Conservation (phyloP, 805 yeast species). For the Candida vartiovaarae region DNA sequence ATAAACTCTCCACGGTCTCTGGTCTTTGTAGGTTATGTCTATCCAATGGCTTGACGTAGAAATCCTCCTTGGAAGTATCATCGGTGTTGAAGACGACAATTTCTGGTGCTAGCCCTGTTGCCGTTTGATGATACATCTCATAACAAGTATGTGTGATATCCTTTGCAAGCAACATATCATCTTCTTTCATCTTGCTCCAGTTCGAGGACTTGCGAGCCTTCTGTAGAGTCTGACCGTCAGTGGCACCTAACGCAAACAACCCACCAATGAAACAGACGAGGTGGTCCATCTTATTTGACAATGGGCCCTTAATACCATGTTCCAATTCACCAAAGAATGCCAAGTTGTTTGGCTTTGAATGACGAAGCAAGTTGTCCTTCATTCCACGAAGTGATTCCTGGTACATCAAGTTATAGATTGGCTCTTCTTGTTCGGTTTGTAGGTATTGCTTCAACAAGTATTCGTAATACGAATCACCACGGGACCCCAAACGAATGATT, state of each 20-base stretch:
- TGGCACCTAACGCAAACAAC: constrained; percentile 80
- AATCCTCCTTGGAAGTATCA: constrained; percentile 40
- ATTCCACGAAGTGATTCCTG: constrained; percentile 73
- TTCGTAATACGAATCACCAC: constrained; percentile 93
- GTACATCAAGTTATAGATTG: constrained; percentile 65
- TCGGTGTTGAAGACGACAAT: constrained; percentile 76
- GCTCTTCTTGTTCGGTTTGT: constrained; percentile 59
- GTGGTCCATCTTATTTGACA: constrained; percentile 83
- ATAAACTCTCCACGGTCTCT: constrained; percentile 86
- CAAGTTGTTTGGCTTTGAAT: constrained; percentile 55
- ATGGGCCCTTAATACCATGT: constrained; percentile 51
- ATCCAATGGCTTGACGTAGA: constrained; percentile 62
- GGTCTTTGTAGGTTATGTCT: constrained; percentile 87
- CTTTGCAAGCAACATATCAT: constrained; percentile 62
- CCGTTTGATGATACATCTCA: constrained; percentile 67
- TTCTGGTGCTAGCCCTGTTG: constrained; percentile 82
- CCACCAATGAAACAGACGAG: constrained; percentile 91
- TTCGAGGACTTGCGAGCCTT: constrained; percentile 46
- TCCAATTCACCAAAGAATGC: constrained; percentile 76
- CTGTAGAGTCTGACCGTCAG: constrained; percentile 54
- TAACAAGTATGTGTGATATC: constrained; percentile 78
- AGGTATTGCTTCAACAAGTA: constrained; percentile 79
- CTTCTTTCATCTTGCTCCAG: constrained; percentile 55
- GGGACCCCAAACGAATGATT: constrained; percentile 73
- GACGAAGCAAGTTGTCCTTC: constrained; percentile 52